phyloP scores from a whole-genome alignment of 441 rosid genomes.

The Syzygium syzygioides region DNA sequence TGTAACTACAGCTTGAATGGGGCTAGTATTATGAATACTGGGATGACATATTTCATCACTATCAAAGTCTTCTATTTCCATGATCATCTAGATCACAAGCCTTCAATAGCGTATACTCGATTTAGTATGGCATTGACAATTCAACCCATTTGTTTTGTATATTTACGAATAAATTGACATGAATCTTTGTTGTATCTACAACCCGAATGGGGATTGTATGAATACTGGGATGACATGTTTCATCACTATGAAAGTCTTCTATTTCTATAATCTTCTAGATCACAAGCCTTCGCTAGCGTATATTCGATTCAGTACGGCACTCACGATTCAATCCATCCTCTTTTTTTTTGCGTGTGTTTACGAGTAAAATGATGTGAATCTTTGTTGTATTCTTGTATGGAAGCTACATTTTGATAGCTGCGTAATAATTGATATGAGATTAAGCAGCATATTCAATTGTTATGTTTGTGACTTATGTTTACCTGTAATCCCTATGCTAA shows the following conservation, averaged over 20 bases:
- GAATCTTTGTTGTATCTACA: not conserved
- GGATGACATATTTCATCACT: not conserved
- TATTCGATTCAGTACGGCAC: not conserved
- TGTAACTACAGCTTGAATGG: not conserved
- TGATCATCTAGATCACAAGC: not conserved
- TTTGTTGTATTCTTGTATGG: not conserved
- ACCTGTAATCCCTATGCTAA: not conserved
- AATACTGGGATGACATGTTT: not conserved
- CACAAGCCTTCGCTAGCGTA: not conserved
- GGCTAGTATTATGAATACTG: not conserved
- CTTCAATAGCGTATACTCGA: not conserved
- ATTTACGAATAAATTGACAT: not conserved
- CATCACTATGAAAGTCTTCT: not conserved
- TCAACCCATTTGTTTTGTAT: not conserved
- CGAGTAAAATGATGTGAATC: not conserved
- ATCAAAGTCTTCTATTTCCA: not conserved
- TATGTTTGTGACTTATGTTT: not conserved
- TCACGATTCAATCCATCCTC: not conserved
- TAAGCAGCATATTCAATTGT: not conserved
- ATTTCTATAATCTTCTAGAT: not conserved
- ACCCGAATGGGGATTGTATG: not conserved
- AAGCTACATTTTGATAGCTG: not conserved
- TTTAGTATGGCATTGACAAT: not conserved
- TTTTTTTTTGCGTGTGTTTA: too few species aligned
- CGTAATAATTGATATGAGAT: not conserved